Percentiles rank a stretch among this genome's conserved stretches.
These are phyloP conservation scores for Groenewaldozyma tartarivorans DNA, from an alignment of 805 yeast species.

Conservation along the genomic window DNA sequence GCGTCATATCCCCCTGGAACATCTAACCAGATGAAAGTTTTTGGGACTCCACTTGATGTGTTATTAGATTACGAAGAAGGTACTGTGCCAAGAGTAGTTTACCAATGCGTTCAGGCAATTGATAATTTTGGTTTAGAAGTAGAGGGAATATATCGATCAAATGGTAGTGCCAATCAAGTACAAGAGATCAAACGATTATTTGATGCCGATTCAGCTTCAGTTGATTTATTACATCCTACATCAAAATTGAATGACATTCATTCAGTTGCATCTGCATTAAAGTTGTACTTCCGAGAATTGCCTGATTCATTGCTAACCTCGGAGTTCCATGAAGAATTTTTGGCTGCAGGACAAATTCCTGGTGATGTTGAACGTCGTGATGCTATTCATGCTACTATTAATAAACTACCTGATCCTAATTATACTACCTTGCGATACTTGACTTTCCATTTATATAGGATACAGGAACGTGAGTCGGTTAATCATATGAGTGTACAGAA, in stretches of 20 bases:
- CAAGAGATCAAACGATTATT: conserved; percentile 63
- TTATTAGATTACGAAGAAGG: conserved; percentile 77
- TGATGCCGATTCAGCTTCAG: conserved; percentile 48
- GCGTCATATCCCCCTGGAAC: conserved; percentile 28
- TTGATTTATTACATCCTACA: conserved; percentile 43
- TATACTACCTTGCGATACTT: conserved; percentile 84
- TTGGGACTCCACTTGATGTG: conserved; percentile 76
- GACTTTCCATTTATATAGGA: conserved; percentile 73
- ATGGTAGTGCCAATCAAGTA: conserved; percentile 68
- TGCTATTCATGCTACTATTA: conserved; percentile 74
- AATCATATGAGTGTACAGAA: conserved; percentile 80
- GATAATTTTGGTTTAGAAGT: conserved; percentile 76
- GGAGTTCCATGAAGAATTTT: conserved; percentile 50
- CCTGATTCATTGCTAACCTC: conserved; percentile 79
- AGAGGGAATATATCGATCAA: conserved; percentile 84
- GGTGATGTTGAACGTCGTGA: conserved; percentile 59
- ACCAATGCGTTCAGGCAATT: conserved; percentile 76
- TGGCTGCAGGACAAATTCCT: conserved; percentile 60
- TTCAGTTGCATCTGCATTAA: conserved; percentile 78
- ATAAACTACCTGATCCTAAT: conserved; percentile 86
- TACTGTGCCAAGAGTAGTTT: conserved; percentile 84
- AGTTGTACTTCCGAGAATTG: conserved; percentile 70
- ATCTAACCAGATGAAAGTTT: conserved; percentile 39
- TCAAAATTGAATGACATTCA: conserved; percentile 70
- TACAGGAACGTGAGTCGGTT: conserved; percentile 48